Evolutionary conservation across 495 filamentous ascomycete species (phyloP).

Genomic region (Viridothelium virens): DNA sequence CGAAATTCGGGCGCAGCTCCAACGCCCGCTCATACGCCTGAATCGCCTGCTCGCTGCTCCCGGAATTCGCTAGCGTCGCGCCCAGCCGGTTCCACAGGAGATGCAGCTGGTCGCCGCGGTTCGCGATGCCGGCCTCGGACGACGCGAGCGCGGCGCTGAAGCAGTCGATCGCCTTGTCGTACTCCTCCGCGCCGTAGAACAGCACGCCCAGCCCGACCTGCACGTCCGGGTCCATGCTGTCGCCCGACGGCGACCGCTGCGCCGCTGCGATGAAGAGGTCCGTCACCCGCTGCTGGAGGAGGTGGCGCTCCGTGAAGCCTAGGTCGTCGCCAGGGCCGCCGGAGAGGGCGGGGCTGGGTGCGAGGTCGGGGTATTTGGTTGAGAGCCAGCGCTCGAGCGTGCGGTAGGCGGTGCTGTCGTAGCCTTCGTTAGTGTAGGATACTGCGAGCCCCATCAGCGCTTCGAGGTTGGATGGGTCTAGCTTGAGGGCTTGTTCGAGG

Average conservation of each 20-base stretch:
- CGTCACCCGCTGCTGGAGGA: constrained; percentile 84
- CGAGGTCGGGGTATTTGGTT: constrained; percentile 78
- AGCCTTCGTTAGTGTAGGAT: constrained; percentile 98
- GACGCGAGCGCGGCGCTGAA: constrained; percentile 82
- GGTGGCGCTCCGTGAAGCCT: constrained; percentile 85
- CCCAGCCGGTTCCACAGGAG: constrained; percentile 97
- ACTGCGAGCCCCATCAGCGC: constrained; percentile 94
- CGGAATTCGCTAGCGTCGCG: constrained; percentile 90
- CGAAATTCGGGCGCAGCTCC: constrained; percentile 84
- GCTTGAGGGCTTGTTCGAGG: constrained; percentile 79
- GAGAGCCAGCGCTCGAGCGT: constrained; percentile 95
- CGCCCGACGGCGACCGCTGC: constrained; percentile 77
- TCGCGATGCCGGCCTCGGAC: constrained; percentile 67
- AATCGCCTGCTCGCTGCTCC: constrained; percentile 89
- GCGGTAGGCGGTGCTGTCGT: constrained; percentile 92
- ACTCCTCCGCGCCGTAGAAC: constrained; percentile 96
- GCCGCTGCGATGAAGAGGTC: constrained; percentile 85
- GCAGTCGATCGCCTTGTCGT: constrained; percentile 97
- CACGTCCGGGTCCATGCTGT: constrained; percentile 93
- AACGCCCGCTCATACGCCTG: constrained; percentile 91
- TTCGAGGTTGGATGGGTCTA: constrained; percentile 75
- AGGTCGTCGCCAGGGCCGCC: constrained; percentile 45
- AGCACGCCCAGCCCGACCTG: constrained; percentile 95
- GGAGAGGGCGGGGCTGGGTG: constrained; percentile 49
- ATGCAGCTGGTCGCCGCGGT: constrained; percentile 70